Evolutionary conservation across 495 filamentous ascomycete species (phyloP), one percentile per base, ranked within the genome.

Genomic region (Rostrohypoxylon terebratum): DNA sequence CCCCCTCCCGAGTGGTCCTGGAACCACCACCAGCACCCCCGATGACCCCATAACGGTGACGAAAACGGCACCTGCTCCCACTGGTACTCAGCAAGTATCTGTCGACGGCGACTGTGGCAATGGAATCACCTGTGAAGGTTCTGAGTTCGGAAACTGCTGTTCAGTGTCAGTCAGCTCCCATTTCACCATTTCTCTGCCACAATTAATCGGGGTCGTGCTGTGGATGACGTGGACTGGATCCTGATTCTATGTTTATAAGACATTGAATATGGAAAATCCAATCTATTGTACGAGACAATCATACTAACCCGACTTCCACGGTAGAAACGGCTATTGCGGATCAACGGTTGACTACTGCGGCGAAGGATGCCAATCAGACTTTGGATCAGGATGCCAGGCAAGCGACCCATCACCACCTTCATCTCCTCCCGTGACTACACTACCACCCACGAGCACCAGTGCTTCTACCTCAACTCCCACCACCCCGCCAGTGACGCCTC

Each of bases 71-170:
- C 11, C 75, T 16, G 36, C 59, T 6, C 71, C 77, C 2, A 79
- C 77, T 16, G 50, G 66, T 60, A 73, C 70, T 1, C 69, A 71
- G n/a, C 16, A 69, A 25, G 62, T 74, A 31, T 77, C 74, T 13
- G 42, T 69, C 38, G 80, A 83, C 53, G 83, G 83, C 20, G 64
- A 69, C 16, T 84, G 83, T 44, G 83, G 83, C n/a, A 78, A 79
- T 53, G 80, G 80, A 23, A 36, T 82, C 25, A 84, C 83, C 2
- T 84, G 83, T 61, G 48, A 77, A 1, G 83, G 83, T 11, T 81
- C 81, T 0, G 55, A 55, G 4, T 84, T 65, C 55, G 82, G 82
- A 18, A 69, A 72, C 34, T 84, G 82, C 69, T 84, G 82, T 68
- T 84, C 82, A 51, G 59, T 61, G 63, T 79, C 58, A 76, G 76